phyloP scores from a whole-genome alignment of 2,329 filamentous ascomycete species.

The Westerdykella sp. region DNA sequence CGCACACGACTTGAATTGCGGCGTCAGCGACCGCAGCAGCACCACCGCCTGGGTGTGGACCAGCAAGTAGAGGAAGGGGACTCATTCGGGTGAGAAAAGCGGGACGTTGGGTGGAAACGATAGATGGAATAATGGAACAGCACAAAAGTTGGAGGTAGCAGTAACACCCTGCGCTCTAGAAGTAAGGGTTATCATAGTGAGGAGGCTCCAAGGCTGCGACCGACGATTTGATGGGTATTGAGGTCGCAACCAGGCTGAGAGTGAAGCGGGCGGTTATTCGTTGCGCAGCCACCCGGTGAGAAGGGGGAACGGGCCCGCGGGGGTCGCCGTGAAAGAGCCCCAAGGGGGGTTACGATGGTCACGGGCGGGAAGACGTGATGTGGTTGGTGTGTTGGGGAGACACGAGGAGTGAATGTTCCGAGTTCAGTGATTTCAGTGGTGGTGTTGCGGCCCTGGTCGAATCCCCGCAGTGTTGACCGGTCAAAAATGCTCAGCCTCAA shows the following conservation, averaged over 20 bases:
- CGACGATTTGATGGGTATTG: not conserved
- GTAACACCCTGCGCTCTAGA: not conserved
- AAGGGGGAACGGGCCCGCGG: not conserved
- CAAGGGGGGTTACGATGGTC: too few relatives aligned
- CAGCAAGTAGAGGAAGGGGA: not conserved
- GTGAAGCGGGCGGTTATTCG: not conserved
- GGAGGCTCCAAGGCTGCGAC: not conserved
- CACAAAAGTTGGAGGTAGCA: not conserved
- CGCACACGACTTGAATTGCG: constrained; percentile 47
- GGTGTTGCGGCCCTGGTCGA: too few relatives aligned
- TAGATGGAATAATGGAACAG: not conserved
- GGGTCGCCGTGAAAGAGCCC: not conserved
- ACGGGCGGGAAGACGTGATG: too few relatives aligned
- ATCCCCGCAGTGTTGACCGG: too few relatives aligned
- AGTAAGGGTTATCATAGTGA: not conserved
- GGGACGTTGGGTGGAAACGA: not conserved
- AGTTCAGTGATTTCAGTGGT: too few relatives aligned
- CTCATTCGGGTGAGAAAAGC: too few relatives aligned
- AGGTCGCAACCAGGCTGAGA: not conserved
- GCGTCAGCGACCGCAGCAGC: not conserved
- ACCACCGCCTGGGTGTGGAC: not conserved
- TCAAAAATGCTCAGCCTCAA: too few relatives aligned
- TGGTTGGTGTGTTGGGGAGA: too few relatives aligned
- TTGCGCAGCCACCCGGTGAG: not conserved
- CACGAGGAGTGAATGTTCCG: too few relatives aligned